phyloP scores from a whole-genome alignment of 2,329 filamentous ascomycete species.

The Phyllosticta ampelicida region DNA sequence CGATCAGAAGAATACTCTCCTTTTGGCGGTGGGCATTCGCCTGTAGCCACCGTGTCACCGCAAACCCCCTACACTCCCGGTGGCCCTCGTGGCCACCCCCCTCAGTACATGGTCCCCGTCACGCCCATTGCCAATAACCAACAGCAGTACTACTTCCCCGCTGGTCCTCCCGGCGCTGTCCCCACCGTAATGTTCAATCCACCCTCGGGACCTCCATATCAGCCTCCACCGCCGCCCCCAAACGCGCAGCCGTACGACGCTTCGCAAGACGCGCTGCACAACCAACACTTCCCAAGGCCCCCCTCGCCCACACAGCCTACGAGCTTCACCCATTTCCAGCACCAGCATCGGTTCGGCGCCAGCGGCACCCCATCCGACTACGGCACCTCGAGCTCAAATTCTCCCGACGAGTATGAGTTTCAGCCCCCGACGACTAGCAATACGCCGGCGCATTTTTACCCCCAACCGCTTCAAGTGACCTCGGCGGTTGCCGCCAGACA shows the following conservation, averaged over 20 bases:
- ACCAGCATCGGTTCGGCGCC: slow-evolving; percentile 10
- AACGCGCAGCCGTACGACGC: slow-evolving; percentile 17
- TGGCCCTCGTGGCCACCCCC: not conserved
- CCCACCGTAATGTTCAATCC: slow-evolving; percentile 14
- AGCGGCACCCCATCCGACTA: slow-evolving; percentile 12
- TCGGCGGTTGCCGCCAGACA: not conserved
- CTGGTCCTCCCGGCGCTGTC: slow-evolving; percentile 9
- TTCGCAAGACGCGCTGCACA: slow-evolving; percentile 13
- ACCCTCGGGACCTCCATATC: slow-evolving; percentile 1
- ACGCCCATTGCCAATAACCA: not conserved
- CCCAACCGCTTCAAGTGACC: slow-evolving; percentile 16
- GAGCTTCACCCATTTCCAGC: slow-evolving; percentile 13
- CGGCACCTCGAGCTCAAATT: not conserved
- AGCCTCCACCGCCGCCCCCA: slow-evolving; percentile 13
- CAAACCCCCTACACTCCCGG: slow-evolving; percentile 5
- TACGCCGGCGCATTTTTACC: slow-evolving; percentile 27
- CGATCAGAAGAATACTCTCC: slow-evolving; percentile 5
- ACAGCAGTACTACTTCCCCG: slow-evolving; percentile 11
- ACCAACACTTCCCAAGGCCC: slow-evolving; percentile 13
- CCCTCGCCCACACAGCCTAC: slow-evolving; percentile 9
- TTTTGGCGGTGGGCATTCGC: not conserved
- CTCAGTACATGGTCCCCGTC: slow-evolving; percentile 2
- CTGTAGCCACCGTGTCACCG: not conserved
- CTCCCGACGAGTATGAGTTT: not conserved
- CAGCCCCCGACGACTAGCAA: slow-evolving; percentile 15